Base-by-base conservation (phyloP, 345 rosid species). In the Eucalyptus decipiens region DNA sequence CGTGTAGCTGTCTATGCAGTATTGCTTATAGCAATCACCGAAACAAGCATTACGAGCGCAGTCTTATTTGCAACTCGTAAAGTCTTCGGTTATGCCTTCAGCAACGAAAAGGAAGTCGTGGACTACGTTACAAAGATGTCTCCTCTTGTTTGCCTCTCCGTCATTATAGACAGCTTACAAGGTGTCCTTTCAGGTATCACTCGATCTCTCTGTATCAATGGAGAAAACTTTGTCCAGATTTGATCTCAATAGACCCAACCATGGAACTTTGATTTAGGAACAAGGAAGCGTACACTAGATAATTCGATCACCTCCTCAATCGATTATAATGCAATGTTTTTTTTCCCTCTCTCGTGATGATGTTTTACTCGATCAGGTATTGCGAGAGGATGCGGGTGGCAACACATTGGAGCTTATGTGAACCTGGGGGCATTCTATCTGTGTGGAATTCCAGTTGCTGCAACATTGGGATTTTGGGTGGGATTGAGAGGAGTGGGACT, bases 311-410 rank as follows among this genome's bases (percentile, higher is more conserved):
- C 81, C 81, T 72, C 24, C 81, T 19, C 14, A 4, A 72, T 37
- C 5, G 1, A 72, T 72, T 37, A 58, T 26, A 72, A 72, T 72
- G 81, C 45, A 18, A 18, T 37, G 14, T 37, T 72, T 72, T 34
- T 40, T 19, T 21, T 0, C 0, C 19, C 52, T 50, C 52, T 50
- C 52, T 50, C 8, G 43, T 37, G 43, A 72, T 72, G 43, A 18
- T 72, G 81, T 34, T 72, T 72, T 1, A 24, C 81, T 72, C 26
- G 26, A 72, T 72, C 86, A 96, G 98, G 99, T 51, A 90, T 96
- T 90, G 96, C 96, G 10, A 96, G 98, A 90, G 98, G 98, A 80
- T 94, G 95, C 34, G 98, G 98, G 52, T 95, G 99, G 99, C 98
- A 97, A 91, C 92, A 96, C 67, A 91, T 95, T 45, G 98, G 98